Evolutionary conservation across 345 rosid genomes (phyloP), one percentile per base, ranked within the genome.

Genomic region (Anastatica hierochuntica): DNA sequence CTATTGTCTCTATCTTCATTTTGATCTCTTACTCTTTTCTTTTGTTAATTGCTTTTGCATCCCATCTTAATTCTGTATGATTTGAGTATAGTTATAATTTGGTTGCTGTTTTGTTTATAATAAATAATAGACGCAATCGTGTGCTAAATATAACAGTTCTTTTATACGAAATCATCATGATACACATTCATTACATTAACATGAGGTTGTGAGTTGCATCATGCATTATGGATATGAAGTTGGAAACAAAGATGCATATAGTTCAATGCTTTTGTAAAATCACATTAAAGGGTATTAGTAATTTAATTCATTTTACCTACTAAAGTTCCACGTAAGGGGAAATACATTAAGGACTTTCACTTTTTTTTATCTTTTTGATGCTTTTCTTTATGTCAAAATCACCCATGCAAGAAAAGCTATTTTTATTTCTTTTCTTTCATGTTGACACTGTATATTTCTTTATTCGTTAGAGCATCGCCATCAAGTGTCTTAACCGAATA

Each of bases 371-470:
- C 10, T 43, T 58, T 8, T 12, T 49, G 41, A 19, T 63, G 47
- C 68, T 62, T 53, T 63, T 63, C 49, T 60, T 60, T 63, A 45
- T 38, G 54, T 63, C 67, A 53, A 19, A 36, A 30, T 54, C 61
- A 63, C 46, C 26, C 31, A 17, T 29, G 43, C 55, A 38, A 15
- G n/a, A 24, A 54, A 54, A 63, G 56, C 38, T 46, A 9, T 18
- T 53, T 48, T 31, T 44, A 35, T 15, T 53, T 53, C 34, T 11
- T 21, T 50, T 0, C 13, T 35, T 23, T 11, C 9, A 1, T 26
- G 17, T 4, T 29, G 33, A 29, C 2, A 8, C 9, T 29, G 24
- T 18, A 16, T 10, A 41, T 50, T 63, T 46, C 8, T 21, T 2
- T 31, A 8, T 41, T 63, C 18, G n/a, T n/a, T n/a, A n/a, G n/a